These are phyloP conservation scores for Paramyrothecium roridum DNA, from an alignment of 2,329 filamentous ascomycete species.

Conservation along the genomic window DNA sequence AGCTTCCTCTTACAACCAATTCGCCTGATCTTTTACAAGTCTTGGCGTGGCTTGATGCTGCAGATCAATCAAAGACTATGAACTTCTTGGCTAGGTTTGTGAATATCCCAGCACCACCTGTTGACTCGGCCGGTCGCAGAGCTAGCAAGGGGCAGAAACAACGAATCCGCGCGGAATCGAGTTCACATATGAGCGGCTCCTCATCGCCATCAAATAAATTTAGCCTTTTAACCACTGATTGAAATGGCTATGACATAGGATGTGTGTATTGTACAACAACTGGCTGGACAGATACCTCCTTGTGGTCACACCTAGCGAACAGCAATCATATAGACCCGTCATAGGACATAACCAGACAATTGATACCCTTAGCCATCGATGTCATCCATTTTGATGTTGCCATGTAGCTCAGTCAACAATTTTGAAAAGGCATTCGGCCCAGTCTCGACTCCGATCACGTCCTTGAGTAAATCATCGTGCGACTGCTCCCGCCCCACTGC, in stretches of 20 bases:
- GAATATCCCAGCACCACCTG: constrained; percentile 1
- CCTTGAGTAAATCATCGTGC: constrained; percentile 50
- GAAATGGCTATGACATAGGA: background rate
- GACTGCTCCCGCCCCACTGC: constrained; percentile 38
- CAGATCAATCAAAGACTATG: constrained; percentile 6
- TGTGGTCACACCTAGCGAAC: too few species aligned
- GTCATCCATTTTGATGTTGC: constrained; percentile 6
- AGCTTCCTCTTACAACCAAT: constrained; percentile 18
- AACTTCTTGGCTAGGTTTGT: constrained; percentile 14
- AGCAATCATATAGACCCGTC: too few species aligned
- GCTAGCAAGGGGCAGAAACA: background rate
- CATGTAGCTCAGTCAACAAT: constrained; percentile 32
- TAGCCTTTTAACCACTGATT: background rate
- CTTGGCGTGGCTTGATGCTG: constrained; percentile 13
- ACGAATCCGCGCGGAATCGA: background rate
- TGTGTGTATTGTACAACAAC: background rate
- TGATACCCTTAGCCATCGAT: background rate
- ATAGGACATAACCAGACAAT: background rate
- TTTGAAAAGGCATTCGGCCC: constrained; percentile 17
- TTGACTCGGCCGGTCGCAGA: background rate
- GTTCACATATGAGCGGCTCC: background rate
- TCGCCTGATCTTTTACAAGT: constrained; percentile 18
- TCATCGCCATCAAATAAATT: background rate
- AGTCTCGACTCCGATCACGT: constrained; percentile 35
- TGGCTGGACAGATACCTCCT: background rate